A percentile compares a stretch with the other conserved stretches of the same genome.
Conservation (phyloP, 805 yeast genomes). For the Candida suzukii region DNA sequence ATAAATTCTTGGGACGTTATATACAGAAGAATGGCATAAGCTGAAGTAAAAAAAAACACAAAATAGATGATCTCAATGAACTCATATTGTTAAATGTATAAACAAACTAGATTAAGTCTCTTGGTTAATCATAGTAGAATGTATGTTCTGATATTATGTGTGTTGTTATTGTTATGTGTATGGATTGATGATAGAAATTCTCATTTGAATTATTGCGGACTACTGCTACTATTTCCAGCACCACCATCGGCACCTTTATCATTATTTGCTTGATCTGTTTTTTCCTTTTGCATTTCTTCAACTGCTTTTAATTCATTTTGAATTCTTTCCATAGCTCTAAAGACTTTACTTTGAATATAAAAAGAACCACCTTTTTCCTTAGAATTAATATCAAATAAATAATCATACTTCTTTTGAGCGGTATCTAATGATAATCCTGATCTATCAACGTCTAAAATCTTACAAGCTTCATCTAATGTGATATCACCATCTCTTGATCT, state of each 20-base stretch:
- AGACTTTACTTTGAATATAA: constrained; percentile 87
- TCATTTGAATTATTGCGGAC: background rate
- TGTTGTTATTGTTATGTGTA: no score
- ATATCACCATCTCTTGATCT: constrained; percentile 68
- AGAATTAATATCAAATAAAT: constrained; percentile 80
- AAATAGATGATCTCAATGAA: no score
- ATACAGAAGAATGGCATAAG: no score
- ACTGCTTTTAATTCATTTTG: constrained; percentile 66
- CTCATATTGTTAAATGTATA: no score
- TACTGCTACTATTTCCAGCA: constrained; percentile 1
- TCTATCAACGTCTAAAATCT: constrained; percentile 76
- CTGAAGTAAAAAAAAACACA: no score
- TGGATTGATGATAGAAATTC: no score
- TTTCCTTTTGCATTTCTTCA: constrained; percentile 32
- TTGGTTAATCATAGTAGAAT: no score
- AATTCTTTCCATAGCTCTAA: constrained; percentile 88
- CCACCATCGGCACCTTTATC: constrained; percentile 3
- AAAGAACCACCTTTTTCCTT: constrained; percentile 96
- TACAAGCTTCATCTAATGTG: constrained; percentile 81
- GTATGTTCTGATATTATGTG: no score
- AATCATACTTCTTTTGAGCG: constrained; percentile 65
- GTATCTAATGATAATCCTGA: constrained; percentile 48
- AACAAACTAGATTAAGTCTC: no score
- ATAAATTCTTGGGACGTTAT: no score
- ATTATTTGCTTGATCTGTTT: constrained; percentile 8